phyloP scores from a whole-genome alignment of 306 rosid species.

The Prunus davidiana region DNA sequence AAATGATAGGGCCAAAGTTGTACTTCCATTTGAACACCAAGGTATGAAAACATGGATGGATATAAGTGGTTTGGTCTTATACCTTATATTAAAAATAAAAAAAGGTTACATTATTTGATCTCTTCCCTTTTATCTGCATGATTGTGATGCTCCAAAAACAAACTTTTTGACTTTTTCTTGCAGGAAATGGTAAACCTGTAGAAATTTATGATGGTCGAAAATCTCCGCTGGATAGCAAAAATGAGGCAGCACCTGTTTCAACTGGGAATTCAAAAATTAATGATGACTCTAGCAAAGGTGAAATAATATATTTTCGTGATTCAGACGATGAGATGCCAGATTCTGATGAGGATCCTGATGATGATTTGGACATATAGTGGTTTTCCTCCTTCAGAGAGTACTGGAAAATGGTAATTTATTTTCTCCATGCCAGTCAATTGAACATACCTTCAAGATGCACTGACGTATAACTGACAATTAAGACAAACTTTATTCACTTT shows the following conservation, averaged over 20 bases:
- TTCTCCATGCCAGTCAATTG: neutral
- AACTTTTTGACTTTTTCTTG: slow-evolving; percentile 9
- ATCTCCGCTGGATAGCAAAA: slow-evolving; percentile 46
- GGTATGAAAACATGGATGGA: slow-evolving; percentile 42
- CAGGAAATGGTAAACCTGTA: slow-evolving; percentile 78
- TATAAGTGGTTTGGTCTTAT: neutral
- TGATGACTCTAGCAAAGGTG: slow-evolving; percentile 63
- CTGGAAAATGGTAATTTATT: slow-evolving; percentile 4
- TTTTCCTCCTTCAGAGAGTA: neutral
- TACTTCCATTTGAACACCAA: slow-evolving; percentile 96
- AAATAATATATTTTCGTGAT: slow-evolving; percentile 84
- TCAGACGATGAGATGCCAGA: slow-evolving; percentile 98
- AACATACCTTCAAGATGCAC: neutral
- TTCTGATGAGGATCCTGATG: slow-evolving; percentile 98
- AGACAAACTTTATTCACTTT: neutral
- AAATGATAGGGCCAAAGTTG: slow-evolving; percentile 80
- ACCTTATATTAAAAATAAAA: neutral
- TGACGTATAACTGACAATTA: neutral
- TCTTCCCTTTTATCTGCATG: neutral
- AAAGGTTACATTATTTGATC: no score
- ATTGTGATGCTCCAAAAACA: slow-evolving; percentile 1
- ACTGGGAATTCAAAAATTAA: slow-evolving; percentile 24
- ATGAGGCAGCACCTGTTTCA: slow-evolving; percentile 33
- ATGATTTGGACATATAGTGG: slow-evolving; percentile 80
- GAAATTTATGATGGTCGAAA: slow-evolving; percentile 85